A percentile compares a stretch with the other conserved stretches of the same genome.
phyloP scores from a whole-genome alignment of 768 basidiomycete species.

The Amanita polypyramis region DNA sequence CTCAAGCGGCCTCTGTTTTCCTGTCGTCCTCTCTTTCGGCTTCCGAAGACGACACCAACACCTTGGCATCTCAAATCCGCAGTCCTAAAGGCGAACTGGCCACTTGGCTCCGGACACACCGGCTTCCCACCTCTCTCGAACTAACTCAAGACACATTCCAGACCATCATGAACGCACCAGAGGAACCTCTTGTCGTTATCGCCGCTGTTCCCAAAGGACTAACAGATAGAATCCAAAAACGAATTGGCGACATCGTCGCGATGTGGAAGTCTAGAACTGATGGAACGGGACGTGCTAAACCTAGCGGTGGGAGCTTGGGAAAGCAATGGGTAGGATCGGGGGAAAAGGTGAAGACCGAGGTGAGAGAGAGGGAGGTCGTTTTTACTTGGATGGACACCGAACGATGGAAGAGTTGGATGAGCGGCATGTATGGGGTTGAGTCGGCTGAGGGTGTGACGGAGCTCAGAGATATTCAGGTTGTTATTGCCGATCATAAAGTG shows the following conservation, averaged over 20 bases:
- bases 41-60: not conserved
- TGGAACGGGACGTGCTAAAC: conserved; percentile 29
- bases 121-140: conserved; percentile 64
- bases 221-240: conserved; percentile 31
- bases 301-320: not conserved
- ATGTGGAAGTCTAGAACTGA: conserved; percentile 45
- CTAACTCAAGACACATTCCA: conserved; percentile 75
- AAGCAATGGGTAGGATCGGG: not conserved
- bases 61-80: not conserved
- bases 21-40: conserved; percentile 17
- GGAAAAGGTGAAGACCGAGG: conserved; percentile 1
- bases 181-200: conserved; percentile 71
- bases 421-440: conserved; percentile 77
- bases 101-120: conserved; percentile 56
- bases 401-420: conserved; percentile 83
- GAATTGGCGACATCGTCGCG: conserved; percentile 40
- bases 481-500: conserved; percentile 80
- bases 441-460: conserved; percentile 11
- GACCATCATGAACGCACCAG: conserved; percentile 73
- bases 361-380: conserved; percentile 41
- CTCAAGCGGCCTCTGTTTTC: conserved; percentile 33
- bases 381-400: conserved; percentile 87
- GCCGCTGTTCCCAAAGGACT: conserved; percentile 34
- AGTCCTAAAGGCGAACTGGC: conserved; percentile 18
- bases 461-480: conserved; percentile 34